Base-by-base conservation (phyloP, 106 monocot genomes). In the Acorus calamus region DNA sequence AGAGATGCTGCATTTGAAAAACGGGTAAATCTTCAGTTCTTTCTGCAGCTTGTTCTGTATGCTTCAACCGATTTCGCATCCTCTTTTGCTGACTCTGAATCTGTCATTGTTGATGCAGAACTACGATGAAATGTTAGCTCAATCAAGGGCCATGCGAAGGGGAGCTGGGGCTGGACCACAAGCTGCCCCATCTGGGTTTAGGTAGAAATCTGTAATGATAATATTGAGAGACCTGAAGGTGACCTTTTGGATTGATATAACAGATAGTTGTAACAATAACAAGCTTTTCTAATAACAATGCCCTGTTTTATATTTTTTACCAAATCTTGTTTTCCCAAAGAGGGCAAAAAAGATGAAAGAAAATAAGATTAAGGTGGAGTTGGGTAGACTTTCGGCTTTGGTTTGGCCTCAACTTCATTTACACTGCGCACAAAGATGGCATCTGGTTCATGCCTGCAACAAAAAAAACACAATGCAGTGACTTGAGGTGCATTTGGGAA, bases 361-460 rank as follows among this genome's bases (percentile, higher is more conserved):
- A 28, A 28, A 28, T 0, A 28, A 28, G 1, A 28, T 28, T 28
- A 28, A 13, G 78, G 64, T n/a, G 92, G 80, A 46, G 86, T 72
- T 51, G 89, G 83, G 41, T 81, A 53, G 5, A 78, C 81, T 72
- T 89, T 96, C 2, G 94, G 94, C 87, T 96, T 96, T 59, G 94
- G 90, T 63, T 87, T 96, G 49, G 90, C 94, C 69, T 96, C 94
- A 5, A 85, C 71, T 75, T 96, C 94, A 62, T 81, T 84, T 49
- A 96, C 72, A 45, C 76, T 83, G 62, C 94, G 79, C 6, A 96
- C 73, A 66, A 87, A 96, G 10, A 96, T 85, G n/a, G 82, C 76
- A 79, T 96, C 94, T 46, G 87, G 72, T 49, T 84, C 87, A 65
- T 85, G 87, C 13, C 94, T 94, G 77, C 8, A 64, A 66, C 47